Percentiles rank a stretch among this genome's conserved stretches.
phyloP scores from a whole-genome alignment of 1,284 basidiomycete genomes.

The Amylostereum chailletii region DNA sequence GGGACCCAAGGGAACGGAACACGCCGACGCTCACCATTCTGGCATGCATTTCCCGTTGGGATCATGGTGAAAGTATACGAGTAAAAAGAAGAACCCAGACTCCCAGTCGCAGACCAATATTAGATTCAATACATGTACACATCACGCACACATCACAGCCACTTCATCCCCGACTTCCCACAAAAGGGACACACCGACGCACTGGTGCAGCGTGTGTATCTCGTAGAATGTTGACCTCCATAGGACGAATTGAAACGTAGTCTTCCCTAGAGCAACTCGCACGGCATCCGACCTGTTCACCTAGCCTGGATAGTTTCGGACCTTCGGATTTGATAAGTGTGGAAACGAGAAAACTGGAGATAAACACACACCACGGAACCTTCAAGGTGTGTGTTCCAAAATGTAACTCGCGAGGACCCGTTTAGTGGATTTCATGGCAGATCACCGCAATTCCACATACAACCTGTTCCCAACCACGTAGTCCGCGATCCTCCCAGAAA shows the following conservation, averaged over 20 bases:
- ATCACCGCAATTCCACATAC: constrained; percentile 26
- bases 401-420: too few relatives aligned
- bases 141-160: not conserved
- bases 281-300: not conserved
- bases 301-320: not conserved
- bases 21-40: too few relatives aligned
- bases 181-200: not conserved
- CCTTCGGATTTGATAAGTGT: not conserved
- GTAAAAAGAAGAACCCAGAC: too few relatives aligned
- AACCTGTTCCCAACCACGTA: constrained; percentile 44
- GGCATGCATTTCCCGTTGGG: too few relatives aligned
- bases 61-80: too few relatives aligned
- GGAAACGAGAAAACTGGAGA: not conserved
- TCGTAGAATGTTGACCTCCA: too few relatives aligned
- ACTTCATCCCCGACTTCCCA: not conserved
- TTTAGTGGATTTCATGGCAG: not conserved
- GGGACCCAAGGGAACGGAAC: too few relatives aligned
- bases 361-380: not conserved
- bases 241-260: not conserved
- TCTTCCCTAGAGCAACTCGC: not conserved
- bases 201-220: not conserved
- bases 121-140: not conserved
- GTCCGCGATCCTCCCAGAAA: constrained; percentile 30
- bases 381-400: too few relatives aligned
- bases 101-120: too few relatives aligned